Evolutionary conservation across 257 asterid species (phyloP).

Genomic region (Anisodus tanguticus): DNA sequence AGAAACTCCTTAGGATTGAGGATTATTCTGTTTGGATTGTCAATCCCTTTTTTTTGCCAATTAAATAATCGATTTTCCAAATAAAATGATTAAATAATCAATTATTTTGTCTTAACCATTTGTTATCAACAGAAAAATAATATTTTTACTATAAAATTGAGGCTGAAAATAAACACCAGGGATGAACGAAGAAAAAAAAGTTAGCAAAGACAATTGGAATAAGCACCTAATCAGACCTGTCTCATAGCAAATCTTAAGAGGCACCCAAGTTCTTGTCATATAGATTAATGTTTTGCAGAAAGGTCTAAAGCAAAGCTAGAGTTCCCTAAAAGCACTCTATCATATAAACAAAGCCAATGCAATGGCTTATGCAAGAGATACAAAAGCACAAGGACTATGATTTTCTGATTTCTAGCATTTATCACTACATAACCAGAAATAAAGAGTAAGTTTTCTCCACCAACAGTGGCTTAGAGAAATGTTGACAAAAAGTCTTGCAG

Average conservation of each 20-base stretch:
- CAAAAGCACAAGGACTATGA: not conserved
- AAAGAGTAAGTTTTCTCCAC: too few species aligned
- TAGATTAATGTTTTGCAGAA: not conserved
- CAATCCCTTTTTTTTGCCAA: too few species aligned
- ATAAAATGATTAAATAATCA: too few species aligned
- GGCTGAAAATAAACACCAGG: not conserved
- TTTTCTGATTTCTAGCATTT: not conserved
- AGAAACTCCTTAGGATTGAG: too few species aligned
- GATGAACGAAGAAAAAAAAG: not conserved
- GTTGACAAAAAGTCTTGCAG: too few species aligned
- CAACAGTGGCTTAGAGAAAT: too few species aligned
- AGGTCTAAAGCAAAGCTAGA: not conserved
- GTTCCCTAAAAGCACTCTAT: not conserved
- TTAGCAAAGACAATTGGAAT: not conserved
- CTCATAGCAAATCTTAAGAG: not conserved
- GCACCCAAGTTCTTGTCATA: not conserved
- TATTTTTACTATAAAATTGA: too few species aligned
- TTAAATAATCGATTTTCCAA: too few species aligned
- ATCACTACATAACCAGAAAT: too few species aligned
- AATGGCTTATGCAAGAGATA: not conserved
- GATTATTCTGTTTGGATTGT: too few species aligned
- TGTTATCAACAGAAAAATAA: too few species aligned
- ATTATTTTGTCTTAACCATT: too few species aligned
- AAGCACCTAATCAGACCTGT: not conserved
- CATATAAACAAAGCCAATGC: constrained; percentile 15